Base-by-base conservation (phyloP, 495 filamentous ascomycete species). In the Geopyxis carbonaria region DNA sequence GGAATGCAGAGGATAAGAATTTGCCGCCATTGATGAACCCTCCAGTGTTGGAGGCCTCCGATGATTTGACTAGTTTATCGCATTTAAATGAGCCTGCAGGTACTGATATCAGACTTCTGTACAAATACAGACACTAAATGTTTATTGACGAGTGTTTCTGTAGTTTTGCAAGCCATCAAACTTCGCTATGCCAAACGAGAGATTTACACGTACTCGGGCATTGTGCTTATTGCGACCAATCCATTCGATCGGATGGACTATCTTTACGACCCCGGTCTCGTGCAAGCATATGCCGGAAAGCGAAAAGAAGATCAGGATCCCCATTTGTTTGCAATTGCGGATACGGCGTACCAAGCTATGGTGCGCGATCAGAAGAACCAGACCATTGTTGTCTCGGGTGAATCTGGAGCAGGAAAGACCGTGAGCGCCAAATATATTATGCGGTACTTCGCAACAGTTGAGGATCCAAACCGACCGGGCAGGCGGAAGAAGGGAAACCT, bases 391-490 rank as follows among this genome's bases (percentile, higher is more conserved):
- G 89, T 99, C 4, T 95, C 91, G 13, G 89, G 89, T 52, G 89
- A 99, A 61, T 99, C 89, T 32, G 89, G 89, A 65, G 89, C 89
- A 42, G 89, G 89, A 40, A 99, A 99, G 61, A 99, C 89, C 0
- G 89, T 99, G 55, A 95, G 91, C 60, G 89, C 89, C 27, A 99
- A 99, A 59, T 99, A 99, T 59, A 95, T 99, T 55, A 99, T 99
- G 89, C 69, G 89, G 52, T 99, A 99, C 64, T 99, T 99, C 61
- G 91, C 89, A 42, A 99, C 91, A 23, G 73, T 92, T 64, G 86
- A 95, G 64, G 79, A 87, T 2, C 83, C 91, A 30, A 86, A 89
- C 45, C 79, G 81, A 52, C 80, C 85, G 14, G 76, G 80, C 21
- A 77, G 75, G 48, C 76, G 80, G 55, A 87, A 76, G 59, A 80